Evolutionary conservation across 768 basidiomycete genomes (phyloP).

Genomic region (Serendipita vermifera): DNA sequence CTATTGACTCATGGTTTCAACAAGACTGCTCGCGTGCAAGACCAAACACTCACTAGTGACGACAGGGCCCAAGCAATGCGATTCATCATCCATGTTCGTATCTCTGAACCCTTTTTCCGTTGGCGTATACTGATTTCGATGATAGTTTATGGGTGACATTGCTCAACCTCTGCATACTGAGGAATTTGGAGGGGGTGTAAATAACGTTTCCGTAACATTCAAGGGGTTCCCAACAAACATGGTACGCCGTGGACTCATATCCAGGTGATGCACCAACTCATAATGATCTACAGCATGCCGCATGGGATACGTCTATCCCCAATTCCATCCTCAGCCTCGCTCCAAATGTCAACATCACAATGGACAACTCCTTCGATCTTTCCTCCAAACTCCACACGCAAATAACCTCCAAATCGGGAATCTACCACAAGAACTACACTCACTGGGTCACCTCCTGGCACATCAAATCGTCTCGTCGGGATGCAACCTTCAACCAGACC

Average conservation of each 20-base stretch:
- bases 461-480: neutral
- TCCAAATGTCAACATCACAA: neutral
- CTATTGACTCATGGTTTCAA: neutral
- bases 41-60: neutral
- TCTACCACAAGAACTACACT: neutral
- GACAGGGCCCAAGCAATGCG: neutral
- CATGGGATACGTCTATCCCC: constrained; percentile 2
- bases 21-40: constrained; percentile 1
- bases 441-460: neutral
- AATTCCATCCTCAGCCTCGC: neutral
- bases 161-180: constrained; percentile 1
- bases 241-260: neutral
- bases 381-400: neutral
- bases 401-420: neutral
- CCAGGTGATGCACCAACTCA: too few species aligned
- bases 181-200: neutral
- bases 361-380: neutral
- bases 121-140: neutral
- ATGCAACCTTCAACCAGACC: neutral
- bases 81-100: neutral
- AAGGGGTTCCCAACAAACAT: neutral
- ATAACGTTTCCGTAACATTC: neutral
- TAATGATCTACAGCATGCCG: neutral
- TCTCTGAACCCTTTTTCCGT: neutral
- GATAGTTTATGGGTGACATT: constrained; percentile 6